Conservation (phyloP, 2,329 filamentous ascomycete species). For the Dothistroma septosporum region DNA sequence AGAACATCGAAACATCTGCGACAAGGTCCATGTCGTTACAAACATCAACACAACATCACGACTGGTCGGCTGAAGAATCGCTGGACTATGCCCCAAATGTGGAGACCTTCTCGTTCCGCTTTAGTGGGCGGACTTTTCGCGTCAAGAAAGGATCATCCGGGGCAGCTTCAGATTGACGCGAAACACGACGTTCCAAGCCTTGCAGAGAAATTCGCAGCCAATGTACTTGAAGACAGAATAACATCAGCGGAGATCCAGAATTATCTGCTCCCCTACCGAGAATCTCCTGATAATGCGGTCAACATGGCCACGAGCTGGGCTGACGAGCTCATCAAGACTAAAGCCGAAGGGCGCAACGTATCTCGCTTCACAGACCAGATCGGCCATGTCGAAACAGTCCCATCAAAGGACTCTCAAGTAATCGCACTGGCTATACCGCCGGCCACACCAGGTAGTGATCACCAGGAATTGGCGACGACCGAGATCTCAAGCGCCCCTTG, state of each 20-base stretch:
- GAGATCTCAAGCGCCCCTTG: too few relatives aligned
- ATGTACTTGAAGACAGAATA: conserved; percentile 43
- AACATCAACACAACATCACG: not conserved
- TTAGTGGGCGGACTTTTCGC: not conserved
- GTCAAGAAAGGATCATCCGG: not conserved
- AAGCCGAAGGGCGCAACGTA: conserved; percentile 19
- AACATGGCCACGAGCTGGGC: conserved; percentile 41
- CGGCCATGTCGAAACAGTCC: not conserved
- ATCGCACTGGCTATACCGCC: too few relatives aligned
- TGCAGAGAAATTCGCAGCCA: conserved; percentile 41
- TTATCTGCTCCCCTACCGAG: conserved; percentile 47
- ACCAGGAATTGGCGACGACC: too few relatives aligned
- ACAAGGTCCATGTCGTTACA: not conserved
- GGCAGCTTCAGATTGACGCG: not conserved
- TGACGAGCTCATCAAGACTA: conserved; percentile 29
- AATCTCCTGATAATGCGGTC: conserved; percentile 43
- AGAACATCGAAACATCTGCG: not conserved
- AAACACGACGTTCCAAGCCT: conserved; percentile 34
- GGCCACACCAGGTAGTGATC: too few relatives aligned
- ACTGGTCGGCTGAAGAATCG: not conserved
- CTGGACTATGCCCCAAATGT: not conserved
- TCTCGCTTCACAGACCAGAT: not conserved
- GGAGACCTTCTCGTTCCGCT: not conserved
- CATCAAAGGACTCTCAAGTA: too few relatives aligned
- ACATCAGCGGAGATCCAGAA: conserved; percentile 50